Evolutionary conservation across 2,329 filamentous ascomycete genomes (phyloP), one percentile per base, ranked within the genome.

Genomic region (Diaporthe nobilis): DNA sequence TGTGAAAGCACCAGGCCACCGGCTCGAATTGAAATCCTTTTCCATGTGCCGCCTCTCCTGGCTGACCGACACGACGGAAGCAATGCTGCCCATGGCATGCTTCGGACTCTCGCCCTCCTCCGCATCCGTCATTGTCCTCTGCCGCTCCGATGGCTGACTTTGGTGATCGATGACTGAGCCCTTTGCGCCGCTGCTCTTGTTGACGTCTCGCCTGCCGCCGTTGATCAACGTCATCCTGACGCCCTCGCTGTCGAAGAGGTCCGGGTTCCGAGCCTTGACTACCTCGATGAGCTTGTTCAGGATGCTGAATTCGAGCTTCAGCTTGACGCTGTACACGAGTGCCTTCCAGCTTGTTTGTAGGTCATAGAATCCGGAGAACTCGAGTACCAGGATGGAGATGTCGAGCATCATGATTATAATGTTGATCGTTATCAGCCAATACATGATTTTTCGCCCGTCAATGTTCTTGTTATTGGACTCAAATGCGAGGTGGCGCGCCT

Each of bases 401-500:
- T 89, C 87, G 77, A 89, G 84, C 3, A 84, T 73, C 34, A 89
- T 84, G 57, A 89, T 86, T n/a, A 85, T 72, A 1, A 85, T 78
- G 76, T 89, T 88, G 73, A 88, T 85, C 37, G 82, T 83, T 37
- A 88, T 82, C 6, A 89, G 82, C 77, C 88, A 86, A 65, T 83
- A 61, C 51, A 70, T 74, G 6, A 61, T 57, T 28, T 42, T 70
- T 3, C 61, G 70, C 85, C 81, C 47, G 76, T 80, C 20, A 80
- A 80, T 12, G 80, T 79, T 47, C 34, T 70, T 31, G 44, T 47
- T 68, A 72, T 47, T 67, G 17, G 73, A 60, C 44, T 75, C 72
- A 8, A 75, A 72, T 20, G 25, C 47, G n/a, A 67, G 34, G 49
- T 57, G 44, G 20, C 60, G 72, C 22, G 51, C 72, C 22, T 51